phyloP scores from a whole-genome alignment of 306 rosid species.

The Gynostemma pentaphyllum region DNA sequence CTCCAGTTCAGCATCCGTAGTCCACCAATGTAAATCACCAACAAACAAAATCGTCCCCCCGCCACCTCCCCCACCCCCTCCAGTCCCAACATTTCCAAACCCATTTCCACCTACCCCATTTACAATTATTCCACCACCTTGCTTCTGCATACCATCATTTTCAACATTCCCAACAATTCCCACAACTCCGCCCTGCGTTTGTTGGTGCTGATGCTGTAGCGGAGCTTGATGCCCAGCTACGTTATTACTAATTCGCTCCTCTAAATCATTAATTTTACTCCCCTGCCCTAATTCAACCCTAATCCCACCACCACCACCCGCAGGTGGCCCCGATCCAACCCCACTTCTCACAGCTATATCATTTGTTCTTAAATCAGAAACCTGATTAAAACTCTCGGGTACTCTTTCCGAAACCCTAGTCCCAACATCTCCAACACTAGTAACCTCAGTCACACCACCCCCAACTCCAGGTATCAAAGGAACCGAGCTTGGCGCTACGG shows the following conservation, averaged over 20 bases:
- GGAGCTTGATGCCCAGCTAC: constrained; percentile 34
- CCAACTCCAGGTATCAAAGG: constrained; percentile 45
- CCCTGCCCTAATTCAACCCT: constrained; percentile 75
- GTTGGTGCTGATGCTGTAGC: constrained; percentile 29
- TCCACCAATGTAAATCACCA: constrained; percentile 99
- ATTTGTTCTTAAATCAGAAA: constrained; percentile 56
- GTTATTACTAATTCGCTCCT: constrained; percentile 41
- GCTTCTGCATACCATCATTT: constrained; percentile 53
- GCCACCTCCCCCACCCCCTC: constrained; percentile 23
- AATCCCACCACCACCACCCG: constrained; percentile 45
- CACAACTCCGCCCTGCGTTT: constrained; percentile 21
- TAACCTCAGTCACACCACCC: constrained; percentile 24
- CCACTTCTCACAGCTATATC: constrained; percentile 32
- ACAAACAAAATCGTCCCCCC: constrained; percentile 75
- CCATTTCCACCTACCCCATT: constrained; percentile 29
- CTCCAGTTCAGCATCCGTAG: constrained; percentile 88
- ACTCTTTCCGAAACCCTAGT: constrained; percentile 33
- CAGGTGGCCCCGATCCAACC: constrained; percentile 27
- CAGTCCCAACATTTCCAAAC: constrained; percentile 17
- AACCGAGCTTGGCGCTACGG: constrained; percentile 10
- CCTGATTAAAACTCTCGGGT: constrained; percentile 37
- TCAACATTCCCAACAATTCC: constrained; percentile 36
- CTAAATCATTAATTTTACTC: constrained; percentile 44
- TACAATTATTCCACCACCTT: constrained; percentile 27
- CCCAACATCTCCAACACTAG: constrained; percentile 19